Base-by-base conservation (phyloP, 2,329 filamentous ascomycete species). In the Penicillium verrucosum region DNA sequence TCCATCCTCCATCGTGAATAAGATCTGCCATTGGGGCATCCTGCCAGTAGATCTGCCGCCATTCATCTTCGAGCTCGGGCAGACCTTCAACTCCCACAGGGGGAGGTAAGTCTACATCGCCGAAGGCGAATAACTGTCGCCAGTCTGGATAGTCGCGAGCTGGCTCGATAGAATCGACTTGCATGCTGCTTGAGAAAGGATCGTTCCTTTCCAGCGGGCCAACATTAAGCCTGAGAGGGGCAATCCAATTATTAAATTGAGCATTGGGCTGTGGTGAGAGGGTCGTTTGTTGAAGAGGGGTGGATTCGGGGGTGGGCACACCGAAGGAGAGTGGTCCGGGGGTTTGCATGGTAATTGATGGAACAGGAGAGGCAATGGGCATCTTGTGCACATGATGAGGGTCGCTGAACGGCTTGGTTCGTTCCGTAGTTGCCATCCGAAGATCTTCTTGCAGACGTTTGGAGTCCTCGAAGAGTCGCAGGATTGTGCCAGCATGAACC, bases 21-120 rank as follows among this genome's bases (percentile, higher is more conserved):
- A 76, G 66, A 61, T 77, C 75, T 16, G 73, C 68, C 71, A 77
- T 73, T 3, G 72, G 73, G 1, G 73, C 72, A 52, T 77, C 75
- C 57, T 76, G 73, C 68, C 74, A 73, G 53, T 77, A 77, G 9
- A 77, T 71, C 57, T 77, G 74, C n/a, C 75, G 70, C 75, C 75
- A 77, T 62, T 77, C 75, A 40, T 77, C 72, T 60, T 77, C 74
- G 54, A 77, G 65, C 46, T 77, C 73, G 5, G 72, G 69, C 4
- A 76, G 61, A 21, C 72, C 71, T 47, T 76, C 75, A 44, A 73
- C 65, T 6, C 70, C 65, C 60, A 75, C 70, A 3, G 73, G 71
- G 6, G 69, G 67, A 3, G 73, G 68, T 27, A 74, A 68, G 14
- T 75, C 74, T 16, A 70, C 60, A 55, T 75, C 74, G 4, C 69